Percentiles rank a stretch among this genome's conserved stretches.
These are phyloP conservation scores for Nakazawaea ambrosiae DNA, from an alignment of 805 yeast species.

Conservation along the genomic window DNA sequence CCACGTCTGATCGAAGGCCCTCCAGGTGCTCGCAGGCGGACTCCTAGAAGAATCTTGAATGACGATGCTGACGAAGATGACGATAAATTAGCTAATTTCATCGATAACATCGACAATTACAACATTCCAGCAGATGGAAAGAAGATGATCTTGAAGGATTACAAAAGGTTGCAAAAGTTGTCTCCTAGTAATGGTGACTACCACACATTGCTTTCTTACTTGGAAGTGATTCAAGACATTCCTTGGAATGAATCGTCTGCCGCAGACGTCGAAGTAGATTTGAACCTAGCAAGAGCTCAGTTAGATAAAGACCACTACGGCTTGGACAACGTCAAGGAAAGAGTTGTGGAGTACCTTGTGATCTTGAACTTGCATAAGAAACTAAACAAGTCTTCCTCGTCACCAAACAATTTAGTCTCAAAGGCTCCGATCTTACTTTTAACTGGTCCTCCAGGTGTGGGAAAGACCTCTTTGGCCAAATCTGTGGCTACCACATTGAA, in stretches of 20 bases:
- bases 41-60: slow-evolving; percentile 10
- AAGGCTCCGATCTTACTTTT: slow-evolving; percentile 70
- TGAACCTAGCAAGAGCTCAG: slow-evolving; percentile 44
- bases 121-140: slow-evolving; percentile 34
- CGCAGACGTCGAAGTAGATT: slow-evolving; percentile 38
- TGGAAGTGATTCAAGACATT: slow-evolving; percentile 58
- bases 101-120: slow-evolving; percentile 23
- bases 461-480: slow-evolving; percentile 81
- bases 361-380: slow-evolving; percentile 53
- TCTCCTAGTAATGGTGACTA: slow-evolving; percentile 55
- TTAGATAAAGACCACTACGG: slow-evolving; percentile 79
- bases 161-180: slow-evolving; percentile 45
- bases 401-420: slow-evolving; percentile 2
- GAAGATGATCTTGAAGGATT: slow-evolving; percentile 39
- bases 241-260: slow-evolving; percentile 37
- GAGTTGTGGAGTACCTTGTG: slow-evolving; percentile 74
- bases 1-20: background rate
- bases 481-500: slow-evolving; percentile 72
- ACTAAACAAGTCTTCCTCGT: slow-evolving; percentile 10
- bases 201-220: slow-evolving; percentile 56
- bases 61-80: slow-evolving; percentile 39
- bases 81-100: slow-evolving; percentile 21
- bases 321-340: slow-evolving; percentile 60
- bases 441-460: slow-evolving; percentile 93
- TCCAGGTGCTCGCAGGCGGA: too few relatives aligned